Base-by-base conservation (phyloP, 768 basidiomycete species). In the Auriscalpium microsporum region DNA sequence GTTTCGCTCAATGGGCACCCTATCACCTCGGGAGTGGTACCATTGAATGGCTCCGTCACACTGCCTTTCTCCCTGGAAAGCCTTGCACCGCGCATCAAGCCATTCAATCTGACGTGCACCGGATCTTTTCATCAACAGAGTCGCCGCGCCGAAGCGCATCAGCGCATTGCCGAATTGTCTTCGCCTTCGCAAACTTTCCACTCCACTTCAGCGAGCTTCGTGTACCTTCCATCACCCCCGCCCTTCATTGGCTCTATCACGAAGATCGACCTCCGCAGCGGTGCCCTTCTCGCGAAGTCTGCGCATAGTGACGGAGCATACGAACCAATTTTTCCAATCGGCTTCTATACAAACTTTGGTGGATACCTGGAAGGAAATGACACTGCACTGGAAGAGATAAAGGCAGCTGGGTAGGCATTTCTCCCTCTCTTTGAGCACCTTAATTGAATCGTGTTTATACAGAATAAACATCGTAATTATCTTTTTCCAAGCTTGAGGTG, bases 281-380 rank as follows among this genome's bases (percentile, higher is more conserved):
- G 78, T 1, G 70, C 72, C 8, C 58, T 79, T 44, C 68, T 78
- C 62, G 69, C 68, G 4, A 74, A 73, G 50, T 70, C 69, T 55
- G 67, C 48, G 36, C 61, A 62, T 7, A 53, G 49, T 10, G 56
- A 48, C 0, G 66, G 60, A 8, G 33, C 47, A 2, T 70, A 68
- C 57, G 63, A 73, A 57, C 69, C 76, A 0, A 67, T 84, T 11
- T 66, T 90, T 55, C 87, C 90, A 0, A 77, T 87, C 46, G 88
- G 88, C 0, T 91, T 86, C 67, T 90, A 88, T 61, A 81, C 87
- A 0, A 67, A 74, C 6, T 84, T 86, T 48, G 78, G 76, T 42
- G 65, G 67, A 14, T 82, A 81, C 56, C 69, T 88, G 14, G 75
- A 70, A 2, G 63, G 69, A 8, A 81, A 89, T 63, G 62, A 79